phyloP scores from a whole-genome alignment of 176 grass and related monocot species.

The Thinopyrum elongatum region DNA sequence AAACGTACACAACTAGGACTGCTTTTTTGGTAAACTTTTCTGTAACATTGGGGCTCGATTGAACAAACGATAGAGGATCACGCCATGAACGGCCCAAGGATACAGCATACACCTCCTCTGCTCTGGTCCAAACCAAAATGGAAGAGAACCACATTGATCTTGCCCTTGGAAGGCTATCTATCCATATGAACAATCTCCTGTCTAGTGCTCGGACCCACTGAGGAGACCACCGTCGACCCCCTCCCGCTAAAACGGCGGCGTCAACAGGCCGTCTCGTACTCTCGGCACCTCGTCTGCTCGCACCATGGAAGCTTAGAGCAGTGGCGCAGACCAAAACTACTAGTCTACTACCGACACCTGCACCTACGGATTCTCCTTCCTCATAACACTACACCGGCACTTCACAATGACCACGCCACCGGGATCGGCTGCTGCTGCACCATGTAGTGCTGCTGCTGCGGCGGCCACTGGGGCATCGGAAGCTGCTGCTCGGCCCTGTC shows the following conservation, averaged over 20 bases:
- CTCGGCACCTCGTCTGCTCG: too few species aligned
- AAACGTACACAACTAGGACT: too few species aligned
- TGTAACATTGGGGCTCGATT: too few species aligned
- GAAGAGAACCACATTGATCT: too few species aligned
- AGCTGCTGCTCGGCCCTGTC: not conserved
- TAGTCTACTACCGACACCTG: too few species aligned
- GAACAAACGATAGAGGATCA: too few species aligned
- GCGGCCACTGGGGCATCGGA: not conserved
- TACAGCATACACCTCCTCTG: not conserved
- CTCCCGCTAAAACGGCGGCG: not conserved
- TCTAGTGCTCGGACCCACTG: not conserved
- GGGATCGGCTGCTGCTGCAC: constrained; percentile 27
- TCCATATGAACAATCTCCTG: too few species aligned
- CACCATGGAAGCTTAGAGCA: not conserved
- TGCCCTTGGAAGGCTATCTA: too few species aligned
- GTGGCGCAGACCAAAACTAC: not conserved
- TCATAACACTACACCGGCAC: not conserved
- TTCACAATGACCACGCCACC: constrained; percentile 41
- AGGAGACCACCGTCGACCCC: not conserved
- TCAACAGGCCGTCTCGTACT: too few species aligned
- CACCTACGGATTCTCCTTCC: too few species aligned
- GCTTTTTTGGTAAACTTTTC: too few species aligned
- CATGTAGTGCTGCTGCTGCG: constrained; percentile 29
- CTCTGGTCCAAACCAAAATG: not conserved
- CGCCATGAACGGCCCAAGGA: too few species aligned